These are phyloP conservation scores for Paramecium biaurelia DNA, from an alignment of 73 alveolate genomes.

Conservation along the genomic window DNA sequence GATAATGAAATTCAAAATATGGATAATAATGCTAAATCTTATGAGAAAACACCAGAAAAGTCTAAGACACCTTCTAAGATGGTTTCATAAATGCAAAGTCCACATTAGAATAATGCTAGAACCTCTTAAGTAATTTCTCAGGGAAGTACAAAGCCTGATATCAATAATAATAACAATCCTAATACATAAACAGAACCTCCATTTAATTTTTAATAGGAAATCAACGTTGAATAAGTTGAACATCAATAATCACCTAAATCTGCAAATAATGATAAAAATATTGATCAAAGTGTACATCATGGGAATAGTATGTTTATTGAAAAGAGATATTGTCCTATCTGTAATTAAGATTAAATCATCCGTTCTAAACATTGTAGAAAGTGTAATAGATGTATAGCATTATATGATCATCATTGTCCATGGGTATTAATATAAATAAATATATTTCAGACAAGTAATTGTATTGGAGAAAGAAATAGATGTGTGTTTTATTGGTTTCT, in stretches of 20 bases:
- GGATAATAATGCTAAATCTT: neutral
- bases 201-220: neutral
- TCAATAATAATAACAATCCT: neutral
- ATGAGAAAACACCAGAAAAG: neutral
- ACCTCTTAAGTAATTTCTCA: neutral
- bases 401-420: slow-evolving; percentile 47
- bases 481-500: slow-evolving; percentile 60
- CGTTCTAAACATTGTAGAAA: slow-evolving; percentile 12
- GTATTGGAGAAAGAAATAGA: slow-evolving; percentile 60
- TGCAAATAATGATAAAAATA: neutral
- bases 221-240: neutral
- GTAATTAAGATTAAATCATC: neutral
- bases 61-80: neutral
- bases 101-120: neutral
- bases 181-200: neutral
- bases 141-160: slow-evolving; percentile 1
- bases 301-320: neutral
- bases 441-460: neutral
- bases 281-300: neutral
- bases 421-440: neutral
- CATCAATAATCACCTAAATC: neutral
- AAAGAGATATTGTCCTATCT: neutral
- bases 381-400: neutral
- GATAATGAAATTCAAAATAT: neutral
- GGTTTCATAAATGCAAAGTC: neutral